phyloP scores from a whole-genome alignment of 805 yeast genomes.

The Myxozyma geophila region DNA sequence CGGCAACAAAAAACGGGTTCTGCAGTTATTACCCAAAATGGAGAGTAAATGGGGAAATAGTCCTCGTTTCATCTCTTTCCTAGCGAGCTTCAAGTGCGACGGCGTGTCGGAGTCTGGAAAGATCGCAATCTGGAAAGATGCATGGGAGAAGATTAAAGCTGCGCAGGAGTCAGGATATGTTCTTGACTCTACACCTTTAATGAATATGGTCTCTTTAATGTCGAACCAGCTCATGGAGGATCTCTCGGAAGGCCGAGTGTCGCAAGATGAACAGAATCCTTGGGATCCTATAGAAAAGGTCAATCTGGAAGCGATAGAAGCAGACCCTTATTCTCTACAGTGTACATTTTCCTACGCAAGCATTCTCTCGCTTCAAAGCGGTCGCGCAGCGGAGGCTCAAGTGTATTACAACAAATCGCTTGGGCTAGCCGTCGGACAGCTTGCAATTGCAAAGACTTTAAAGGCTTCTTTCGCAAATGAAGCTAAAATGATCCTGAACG shows the following conservation, averaged over 20 bases:
- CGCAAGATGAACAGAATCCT: not conserved
- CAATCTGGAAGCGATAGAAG: not conserved
- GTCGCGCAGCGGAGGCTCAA: not conserved
- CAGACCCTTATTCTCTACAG: constrained; percentile 11
- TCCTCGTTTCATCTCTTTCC: not conserved
- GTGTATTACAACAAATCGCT: constrained; percentile 1
- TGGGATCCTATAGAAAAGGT: not conserved
- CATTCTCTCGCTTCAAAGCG: not conserved
- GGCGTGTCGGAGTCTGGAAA: not conserved
- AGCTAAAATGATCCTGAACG: not conserved
- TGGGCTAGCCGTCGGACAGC: not conserved
- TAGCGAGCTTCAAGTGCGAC: not conserved
- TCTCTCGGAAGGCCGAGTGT: not conserved
- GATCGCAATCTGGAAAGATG: not conserved
- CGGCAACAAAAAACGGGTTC: not conserved
- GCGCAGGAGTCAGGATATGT: not conserved
- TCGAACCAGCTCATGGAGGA: not conserved
- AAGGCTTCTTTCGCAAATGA: constrained; percentile 5
- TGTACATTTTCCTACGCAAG: not conserved
- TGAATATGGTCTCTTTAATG: constrained; percentile 2
- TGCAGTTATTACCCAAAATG: not conserved
- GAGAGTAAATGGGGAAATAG: not conserved
- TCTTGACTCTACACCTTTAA: constrained; percentile 3
- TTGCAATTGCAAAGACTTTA: not conserved
- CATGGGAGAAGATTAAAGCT: not conserved